Conservation (phyloP, 179 eudicot genomes). For the Silene vulgaris region DNA sequence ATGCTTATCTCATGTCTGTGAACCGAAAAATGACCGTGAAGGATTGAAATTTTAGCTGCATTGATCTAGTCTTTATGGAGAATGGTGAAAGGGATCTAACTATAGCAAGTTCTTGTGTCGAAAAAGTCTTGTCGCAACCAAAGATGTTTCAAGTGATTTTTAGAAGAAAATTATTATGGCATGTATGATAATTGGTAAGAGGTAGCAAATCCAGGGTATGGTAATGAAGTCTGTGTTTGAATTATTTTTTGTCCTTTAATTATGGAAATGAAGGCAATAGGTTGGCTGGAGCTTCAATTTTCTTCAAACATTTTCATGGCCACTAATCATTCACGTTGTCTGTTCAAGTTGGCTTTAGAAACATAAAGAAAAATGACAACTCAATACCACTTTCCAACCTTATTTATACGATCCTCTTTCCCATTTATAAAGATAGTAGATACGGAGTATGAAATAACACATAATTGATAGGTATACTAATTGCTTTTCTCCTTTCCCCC, state of each 20-base stretch:
- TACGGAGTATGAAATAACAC: not conserved
- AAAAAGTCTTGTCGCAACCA: not conserved
- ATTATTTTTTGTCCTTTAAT: not conserved
- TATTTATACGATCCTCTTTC: not conserved
- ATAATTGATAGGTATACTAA: not conserved
- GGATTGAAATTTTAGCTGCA: not conserved
- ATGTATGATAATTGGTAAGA: not conserved
- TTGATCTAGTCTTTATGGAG: not conserved
- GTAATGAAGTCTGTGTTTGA: constrained; percentile 2
- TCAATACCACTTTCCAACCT: not conserved
- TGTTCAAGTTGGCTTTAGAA: not conserved
- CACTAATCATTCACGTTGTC: not conserved
- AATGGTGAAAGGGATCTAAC: not conserved
- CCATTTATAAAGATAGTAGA: not conserved
- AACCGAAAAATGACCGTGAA: not conserved
- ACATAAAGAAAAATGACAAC: not conserved
- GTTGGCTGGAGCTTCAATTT: not conserved
- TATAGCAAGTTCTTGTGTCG: not conserved
- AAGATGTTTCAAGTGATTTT: not conserved
- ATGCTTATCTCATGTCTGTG: not conserved
- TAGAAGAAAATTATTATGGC: not conserved
- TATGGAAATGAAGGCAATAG: not conserved
- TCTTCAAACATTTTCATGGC: not conserved
- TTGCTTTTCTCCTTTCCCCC: not conserved
- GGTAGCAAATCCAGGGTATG: not conserved